phyloP scores from a whole-genome alignment of 306 rosid genomes.

The Cyamopsis tetragonoloba region DNA sequence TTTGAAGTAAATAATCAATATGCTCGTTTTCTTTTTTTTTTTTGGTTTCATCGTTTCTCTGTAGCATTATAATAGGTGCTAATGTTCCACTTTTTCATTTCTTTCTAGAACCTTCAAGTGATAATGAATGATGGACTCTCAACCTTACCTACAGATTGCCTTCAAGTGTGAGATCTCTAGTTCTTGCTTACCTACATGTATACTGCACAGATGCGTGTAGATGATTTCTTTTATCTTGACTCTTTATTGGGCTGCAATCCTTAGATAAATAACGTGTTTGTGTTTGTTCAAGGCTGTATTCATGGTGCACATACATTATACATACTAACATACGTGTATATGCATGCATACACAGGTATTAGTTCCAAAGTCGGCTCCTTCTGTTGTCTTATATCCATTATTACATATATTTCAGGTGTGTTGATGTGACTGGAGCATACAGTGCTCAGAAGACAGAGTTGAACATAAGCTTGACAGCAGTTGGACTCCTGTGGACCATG shows the following conservation, averaged over 20 bases:
- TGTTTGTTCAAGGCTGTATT: conserved; percentile 3
- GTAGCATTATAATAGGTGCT: conserved; percentile 1
- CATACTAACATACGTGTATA: background rate
- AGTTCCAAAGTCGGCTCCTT: background rate
- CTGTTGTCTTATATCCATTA: conserved; percentile 17
- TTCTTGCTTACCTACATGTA: background rate
- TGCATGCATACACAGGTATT: background rate
- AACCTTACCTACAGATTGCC: conserved; percentile 74
- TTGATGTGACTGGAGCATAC: conserved; percentile 93
- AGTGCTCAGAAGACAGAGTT: conserved; percentile 95
- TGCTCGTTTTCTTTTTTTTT: background rate
- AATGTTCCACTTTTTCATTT: conserved; percentile 21
- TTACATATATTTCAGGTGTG: conserved; percentile 62
- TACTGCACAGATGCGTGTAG: background rate
- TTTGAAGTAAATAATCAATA: conserved; percentile 11
- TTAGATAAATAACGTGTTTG: background rate
- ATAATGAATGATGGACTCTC: conserved; percentile 96
- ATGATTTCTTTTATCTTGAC: background rate
- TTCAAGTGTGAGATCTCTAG: conserved; percentile 69
- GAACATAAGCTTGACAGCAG: conserved; percentile 91
- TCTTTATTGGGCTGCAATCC: background rate
- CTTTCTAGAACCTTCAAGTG: conserved; percentile 65
- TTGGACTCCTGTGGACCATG: conserved; percentile 93
- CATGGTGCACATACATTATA: background rate
- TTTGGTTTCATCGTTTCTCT: background rate